A percentile compares a stretch with the other conserved stretches of the same genome.
These are phyloP conservation scores for Colletotrichum scovillei DNA, from an alignment of 2,329 filamentous ascomycete species.

Conservation along the genomic window DNA sequence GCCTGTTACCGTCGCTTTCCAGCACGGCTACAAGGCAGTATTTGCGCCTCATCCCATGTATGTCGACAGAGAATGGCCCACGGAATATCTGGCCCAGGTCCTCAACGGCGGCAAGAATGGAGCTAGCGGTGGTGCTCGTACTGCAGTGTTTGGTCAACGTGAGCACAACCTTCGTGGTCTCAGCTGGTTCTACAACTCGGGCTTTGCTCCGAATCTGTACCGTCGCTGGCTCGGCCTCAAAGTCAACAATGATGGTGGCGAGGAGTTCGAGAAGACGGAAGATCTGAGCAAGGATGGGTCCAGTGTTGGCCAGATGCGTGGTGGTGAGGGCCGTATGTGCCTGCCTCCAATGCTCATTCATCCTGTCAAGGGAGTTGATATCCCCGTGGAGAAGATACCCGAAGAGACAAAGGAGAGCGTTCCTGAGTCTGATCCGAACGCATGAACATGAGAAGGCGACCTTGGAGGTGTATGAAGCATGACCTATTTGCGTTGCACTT, in stretches of 20 bases:
- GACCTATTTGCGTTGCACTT: conserved; percentile 16
- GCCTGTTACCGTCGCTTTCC: conserved; percentile 86
- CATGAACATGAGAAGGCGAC: conserved; percentile 41
- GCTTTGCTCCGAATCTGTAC: conserved; percentile 85
- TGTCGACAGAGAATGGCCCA: conserved; percentile 88
- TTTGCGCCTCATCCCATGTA: conserved; percentile 91
- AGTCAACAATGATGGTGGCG: conserved; percentile 82
- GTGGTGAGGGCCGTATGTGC: conserved; percentile 88
- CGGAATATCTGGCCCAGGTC: conserved; percentile 78
- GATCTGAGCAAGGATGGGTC: conserved; percentile 63
- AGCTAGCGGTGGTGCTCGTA: conserved; percentile 77
- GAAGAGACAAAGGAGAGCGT: conserved; percentile 55
- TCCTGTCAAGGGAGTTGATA: conserved; percentile 82
- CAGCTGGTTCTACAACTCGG: conserved; percentile 92
- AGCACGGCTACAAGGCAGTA: conserved; percentile 93
- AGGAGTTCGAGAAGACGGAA: conserved; percentile 75
- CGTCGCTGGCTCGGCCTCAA: conserved; percentile 86
- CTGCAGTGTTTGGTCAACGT: conserved; percentile 81
- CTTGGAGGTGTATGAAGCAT: conserved; percentile 17
- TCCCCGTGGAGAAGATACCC: conserved; percentile 70
- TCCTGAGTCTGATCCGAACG: conserved; percentile 62
- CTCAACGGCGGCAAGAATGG: conserved; percentile 85
- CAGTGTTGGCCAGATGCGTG: conserved; percentile 64
- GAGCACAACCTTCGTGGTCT: conserved; percentile 91
- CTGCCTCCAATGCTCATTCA: conserved; percentile 90